Evolutionary conservation across 2,329 filamentous ascomycete species (phyloP), one percentile per base, ranked within the genome.

Genomic region (Metarhizium humberi): DNA sequence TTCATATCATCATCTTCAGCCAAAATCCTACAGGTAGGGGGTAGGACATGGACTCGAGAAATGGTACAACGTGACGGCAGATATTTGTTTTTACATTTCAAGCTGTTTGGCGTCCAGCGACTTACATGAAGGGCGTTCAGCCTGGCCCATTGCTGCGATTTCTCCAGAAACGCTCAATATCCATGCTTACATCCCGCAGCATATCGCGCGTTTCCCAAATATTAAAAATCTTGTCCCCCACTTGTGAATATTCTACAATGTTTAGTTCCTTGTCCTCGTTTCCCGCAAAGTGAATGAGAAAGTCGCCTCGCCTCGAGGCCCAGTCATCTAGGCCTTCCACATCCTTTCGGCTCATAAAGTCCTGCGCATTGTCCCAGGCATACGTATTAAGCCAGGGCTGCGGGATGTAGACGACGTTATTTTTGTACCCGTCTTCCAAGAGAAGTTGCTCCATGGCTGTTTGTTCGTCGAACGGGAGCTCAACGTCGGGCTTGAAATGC

Each of bases 331-430:
- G 29, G 2, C 46, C 55, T 5, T 29, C 30, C 10, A 50, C 50
- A 29, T 57, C 42, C 7, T 52, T 40, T 29, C 54, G 36, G 11
- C 10, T 45, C 36, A 48, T n/a, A 38, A 52, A 47, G 25, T 48
- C 45, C 13, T 45, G 50, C 20, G 50, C 43, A 6, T 16, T 13
- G 3, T 47, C 54, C 29, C 48, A 18, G 2, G 45, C 36, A 30
- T 61, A 62, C 0, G 60, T 47, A 18, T 62, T 62, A 55, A 62
- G 59, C 60, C 61, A 62, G 29, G 43, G 43, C 32, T 62, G 61
- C 14, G 61, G 61, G 3, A 62, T 57, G 40, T 52, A 49, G 1
- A 25, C 50, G 11, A 53, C 55, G 4, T 52, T 40, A 5, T 55
- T n/a, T 5, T 32, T 40, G 47, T 56, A 61, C 20, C 54, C 50